phyloP scores from a whole-genome alignment of 1,284 basidiomycete species.

The Ganoderma multipileum region DNA sequence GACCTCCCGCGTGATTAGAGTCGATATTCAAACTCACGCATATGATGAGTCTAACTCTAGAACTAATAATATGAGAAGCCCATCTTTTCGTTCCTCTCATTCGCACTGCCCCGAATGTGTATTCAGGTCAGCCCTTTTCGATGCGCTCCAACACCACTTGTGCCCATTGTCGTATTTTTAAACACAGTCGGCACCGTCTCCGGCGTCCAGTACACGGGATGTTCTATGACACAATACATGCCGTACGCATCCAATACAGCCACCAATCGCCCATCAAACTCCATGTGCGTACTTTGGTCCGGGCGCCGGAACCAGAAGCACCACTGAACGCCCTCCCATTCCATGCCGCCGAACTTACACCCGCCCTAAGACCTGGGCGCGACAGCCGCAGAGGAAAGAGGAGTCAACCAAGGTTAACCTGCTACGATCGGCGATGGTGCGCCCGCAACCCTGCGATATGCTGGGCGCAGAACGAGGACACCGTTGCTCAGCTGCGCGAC shows the following conservation, averaged over 20 bases:
- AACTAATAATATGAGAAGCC: not conserved
- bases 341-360: slow-evolving; percentile 1
- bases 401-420: not conserved
- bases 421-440: slow-evolving; percentile 21
- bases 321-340: not conserved
- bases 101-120: not conserved
- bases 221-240: slow-evolving; percentile 1
- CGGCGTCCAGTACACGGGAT: not conserved
- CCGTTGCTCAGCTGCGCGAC: slow-evolving; percentile 75
- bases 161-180: not conserved
- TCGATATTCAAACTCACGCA: not conserved
- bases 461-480: slow-evolving; percentile 63
- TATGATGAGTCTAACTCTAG: not conserved
- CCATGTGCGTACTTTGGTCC: not conserved
- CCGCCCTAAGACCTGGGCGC: not conserved
- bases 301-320: not conserved
- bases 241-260: not conserved
- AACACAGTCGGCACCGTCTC: not conserved
- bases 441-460: slow-evolving; percentile 41
- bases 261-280: not conserved
- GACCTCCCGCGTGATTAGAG: not conserved
- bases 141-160: slow-evolving; percentile 1
- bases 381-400: not conserved
- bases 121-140: not conserved
- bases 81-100: not conserved